Conservation (phyloP, 2,329 filamentous ascomycete species). For the Amesomyces nigricolor region DNA sequence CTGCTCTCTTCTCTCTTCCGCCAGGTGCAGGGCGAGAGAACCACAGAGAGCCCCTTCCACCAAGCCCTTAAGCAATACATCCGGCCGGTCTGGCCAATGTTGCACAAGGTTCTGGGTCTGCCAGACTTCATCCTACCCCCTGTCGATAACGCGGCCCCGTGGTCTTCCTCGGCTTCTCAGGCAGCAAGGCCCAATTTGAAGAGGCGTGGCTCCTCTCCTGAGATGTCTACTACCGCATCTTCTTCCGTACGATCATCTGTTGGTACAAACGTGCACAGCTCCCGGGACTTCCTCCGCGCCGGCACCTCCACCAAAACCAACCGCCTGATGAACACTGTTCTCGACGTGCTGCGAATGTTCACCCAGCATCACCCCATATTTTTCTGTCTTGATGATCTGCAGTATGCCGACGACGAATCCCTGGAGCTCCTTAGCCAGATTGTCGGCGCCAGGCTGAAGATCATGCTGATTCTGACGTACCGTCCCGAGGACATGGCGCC, state of each 20-base stretch:
- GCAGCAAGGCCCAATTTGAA: constrained; percentile 30
- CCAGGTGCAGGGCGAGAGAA: constrained; percentile 61
- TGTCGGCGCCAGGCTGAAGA: constrained; percentile 68
- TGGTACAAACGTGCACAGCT: constrained; percentile 43
- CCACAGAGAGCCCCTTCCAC: constrained; percentile 60
- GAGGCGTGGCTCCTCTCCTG: constrained; percentile 47
- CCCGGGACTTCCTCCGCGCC: constrained; percentile 55
- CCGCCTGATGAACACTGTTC: constrained; percentile 78
- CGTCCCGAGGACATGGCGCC: constrained; percentile 59
- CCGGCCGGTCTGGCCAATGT: constrained; percentile 57
- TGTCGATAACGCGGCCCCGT: constrained; percentile 35
- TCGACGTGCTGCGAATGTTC: constrained; percentile 79
- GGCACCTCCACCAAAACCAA: constrained; percentile 59
- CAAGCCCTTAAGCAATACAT: constrained; percentile 57
- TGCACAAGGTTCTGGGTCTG: constrained; percentile 56
- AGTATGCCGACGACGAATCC: constrained; percentile 85
- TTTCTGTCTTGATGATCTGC: constrained; percentile 81
- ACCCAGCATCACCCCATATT: constrained; percentile 81
- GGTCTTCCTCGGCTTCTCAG: constrained; percentile 35
- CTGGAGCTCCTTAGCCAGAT: constrained; percentile 79
- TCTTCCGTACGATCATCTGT: constrained; percentile 33
- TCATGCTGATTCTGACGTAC: constrained; percentile 76
- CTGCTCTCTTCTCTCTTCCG: constrained; percentile 61
- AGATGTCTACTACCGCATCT: constrained; percentile 36
- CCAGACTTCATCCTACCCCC: constrained; percentile 64